A percentile compares a stretch with the other conserved stretches of the same genome.
Conservation (phyloP, 495 filamentous ascomycete genomes). For the Podospora pseudopauciseta region DNA sequence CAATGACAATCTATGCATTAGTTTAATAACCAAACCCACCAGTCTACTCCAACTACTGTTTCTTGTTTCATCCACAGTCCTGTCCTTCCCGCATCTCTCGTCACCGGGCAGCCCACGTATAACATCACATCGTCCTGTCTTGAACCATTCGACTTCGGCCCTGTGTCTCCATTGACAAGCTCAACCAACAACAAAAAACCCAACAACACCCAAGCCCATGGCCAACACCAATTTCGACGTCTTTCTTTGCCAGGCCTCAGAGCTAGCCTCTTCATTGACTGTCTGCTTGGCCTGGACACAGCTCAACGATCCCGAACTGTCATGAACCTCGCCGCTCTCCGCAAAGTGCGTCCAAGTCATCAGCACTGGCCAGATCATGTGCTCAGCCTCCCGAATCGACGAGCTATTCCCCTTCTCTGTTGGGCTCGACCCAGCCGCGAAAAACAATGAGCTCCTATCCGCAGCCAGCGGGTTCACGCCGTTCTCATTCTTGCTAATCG, state of each 20-base stretch:
- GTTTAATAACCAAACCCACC: background rate
- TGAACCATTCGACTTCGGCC: background rate
- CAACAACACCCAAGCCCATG: conserved; percentile 5
- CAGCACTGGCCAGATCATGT: conserved; percentile 24
- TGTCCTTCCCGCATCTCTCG: too few relatives aligned
- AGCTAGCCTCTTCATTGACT: background rate
- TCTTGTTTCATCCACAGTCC: background rate
- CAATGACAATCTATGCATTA: too few relatives aligned
- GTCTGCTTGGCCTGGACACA: conserved; percentile 14
- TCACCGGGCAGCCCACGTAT: too few relatives aligned
- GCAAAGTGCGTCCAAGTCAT: conserved; percentile 26
- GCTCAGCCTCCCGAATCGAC: conserved; percentile 11
- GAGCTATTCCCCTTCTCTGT: conserved; percentile 10
- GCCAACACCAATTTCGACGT: background rate
- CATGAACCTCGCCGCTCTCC: conserved; percentile 12
- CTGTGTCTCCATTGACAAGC: background rate
- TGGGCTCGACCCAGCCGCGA: conserved; percentile 15
- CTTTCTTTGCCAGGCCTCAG: background rate
- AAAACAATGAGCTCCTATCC: conserved; percentile 10
- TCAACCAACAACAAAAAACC: background rate
- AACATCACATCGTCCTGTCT: background rate
- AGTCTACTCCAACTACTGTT: background rate
- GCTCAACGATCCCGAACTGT: conserved; percentile 20
- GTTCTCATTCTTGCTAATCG: background rate
- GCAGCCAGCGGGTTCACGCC: background rate